Base-by-base conservation (phyloP, 495 filamentous ascomycete species). In the Penicillium psychrofluorescens region DNA sequence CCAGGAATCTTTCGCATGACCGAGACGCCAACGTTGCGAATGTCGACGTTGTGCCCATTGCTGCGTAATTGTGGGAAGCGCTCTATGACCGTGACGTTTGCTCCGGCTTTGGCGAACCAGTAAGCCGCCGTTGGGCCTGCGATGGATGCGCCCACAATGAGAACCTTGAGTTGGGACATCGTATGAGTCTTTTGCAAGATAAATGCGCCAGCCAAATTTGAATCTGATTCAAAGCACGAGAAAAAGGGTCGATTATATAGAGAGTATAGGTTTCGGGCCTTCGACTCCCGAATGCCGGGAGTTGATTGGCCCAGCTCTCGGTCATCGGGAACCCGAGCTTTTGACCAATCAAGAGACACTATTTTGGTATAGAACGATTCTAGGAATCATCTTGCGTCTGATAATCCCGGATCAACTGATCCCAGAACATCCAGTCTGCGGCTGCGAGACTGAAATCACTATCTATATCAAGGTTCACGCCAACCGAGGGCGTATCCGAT, bases 31-130 rank as follows among this genome's bases (percentile, higher is more conserved):
- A 56, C 56, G 16, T 58, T 69, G 29, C 72, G 71, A 13, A 79
- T 64, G 50, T 83, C 79, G 44, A 81, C 49, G 15, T 67, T 64
- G 40, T 76, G 74, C n/a, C 78, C 78, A 35, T 54, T 51, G 1
- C 63, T 55, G 12, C 70, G 72, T 8, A 78, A 54, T 11, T 48
- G 8, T 2, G 65, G 55, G 43, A 63, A 69, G 41, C 73, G 70
- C 50, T 81, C 78, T 36, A 79, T 62, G 45, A 81, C 44, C 10
- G 74, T 78, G 43, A 82, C 61, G 27, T 57, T 38, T 46, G 65
- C 65, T 22, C 71, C 71, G 39, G 68, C 59, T 49, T 70, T 73
- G 15, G 70, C 57, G 22, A 80, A 61, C 67, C 66, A 78, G 54
- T 67, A 75, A 13, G 79, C 76, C 28, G 51, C 41, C 27, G 51